phyloP scores from a whole-genome alignment of 2,329 filamentous ascomycete genomes.

The Beauveria caledonica region DNA sequence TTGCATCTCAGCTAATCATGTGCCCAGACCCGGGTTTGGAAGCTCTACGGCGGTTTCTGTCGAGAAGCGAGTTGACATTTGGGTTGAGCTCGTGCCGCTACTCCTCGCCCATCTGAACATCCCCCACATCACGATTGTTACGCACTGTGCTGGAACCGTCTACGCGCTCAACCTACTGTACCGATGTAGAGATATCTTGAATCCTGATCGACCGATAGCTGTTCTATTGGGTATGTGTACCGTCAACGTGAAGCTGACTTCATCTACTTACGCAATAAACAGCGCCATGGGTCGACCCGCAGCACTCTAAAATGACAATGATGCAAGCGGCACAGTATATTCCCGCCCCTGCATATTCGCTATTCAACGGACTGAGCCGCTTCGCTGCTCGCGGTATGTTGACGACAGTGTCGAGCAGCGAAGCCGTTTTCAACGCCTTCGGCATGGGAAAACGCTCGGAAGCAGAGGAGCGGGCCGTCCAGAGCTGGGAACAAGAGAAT shows the following conservation, averaged over 20 bases:
- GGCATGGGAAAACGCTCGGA: background rate
- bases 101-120: conserved; percentile 27
- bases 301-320: conserved; percentile 10
- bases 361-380: conserved; percentile 7
- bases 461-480: background rate
- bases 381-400: conserved; percentile 6
- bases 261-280: background rate
- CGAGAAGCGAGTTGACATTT: conserved; percentile 15
- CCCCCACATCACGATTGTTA: conserved; percentile 21
- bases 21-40: conserved; percentile 21
- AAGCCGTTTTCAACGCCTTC: conserved; percentile 2
- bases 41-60: conserved; percentile 16
- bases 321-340: conserved; percentile 10
- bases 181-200: conserved; percentile 19
- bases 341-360: background rate
- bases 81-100: conserved; percentile 23
- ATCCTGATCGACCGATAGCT: conserved; percentile 17
- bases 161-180: conserved; percentile 24
- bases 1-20: conserved; percentile 15
- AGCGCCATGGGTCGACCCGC: conserved; percentile 14
- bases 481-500: background rate
- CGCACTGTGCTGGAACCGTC: conserved; percentile 25
- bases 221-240: conserved; percentile 15
- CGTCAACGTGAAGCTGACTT: background rate
- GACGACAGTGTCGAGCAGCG: conserved; percentile 8